Percentiles rank a stretch among this genome's conserved stretches.
Conservation (phyloP, 176 grass and related monocot genomes). For the Oryza longistaminata region DNA sequence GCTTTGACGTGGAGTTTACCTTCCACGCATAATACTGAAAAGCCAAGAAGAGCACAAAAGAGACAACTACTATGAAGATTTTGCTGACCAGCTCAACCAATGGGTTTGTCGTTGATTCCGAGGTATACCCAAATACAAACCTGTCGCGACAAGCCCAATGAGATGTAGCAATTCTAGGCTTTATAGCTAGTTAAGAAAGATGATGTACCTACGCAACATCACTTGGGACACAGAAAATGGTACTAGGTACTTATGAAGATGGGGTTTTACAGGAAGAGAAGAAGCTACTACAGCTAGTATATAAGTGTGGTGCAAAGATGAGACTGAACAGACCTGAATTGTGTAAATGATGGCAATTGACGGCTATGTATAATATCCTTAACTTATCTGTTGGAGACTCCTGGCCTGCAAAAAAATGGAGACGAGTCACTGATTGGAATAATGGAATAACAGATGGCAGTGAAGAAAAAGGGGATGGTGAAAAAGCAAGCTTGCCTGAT, state of each 20-base stretch:
- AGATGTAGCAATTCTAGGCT: constrained; percentile 10
- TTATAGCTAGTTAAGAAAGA: constrained; percentile 1
- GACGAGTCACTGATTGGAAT: background rate
- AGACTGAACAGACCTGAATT: constrained; percentile 64
- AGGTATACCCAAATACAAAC: constrained; percentile 93
- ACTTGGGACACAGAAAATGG: background rate
- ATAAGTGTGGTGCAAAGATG: background rate
- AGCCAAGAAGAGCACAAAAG: constrained; percentile 88
- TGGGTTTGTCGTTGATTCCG: constrained; percentile 63
- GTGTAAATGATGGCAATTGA: constrained; percentile 72
- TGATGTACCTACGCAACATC: background rate
- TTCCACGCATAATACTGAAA: constrained; percentile 89
- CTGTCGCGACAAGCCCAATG: constrained; percentile 48
- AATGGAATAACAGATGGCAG: background rate
- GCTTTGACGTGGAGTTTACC: constrained; percentile 41
- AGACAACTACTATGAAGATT: constrained; percentile 79
- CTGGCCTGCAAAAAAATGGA: constrained; percentile 69
- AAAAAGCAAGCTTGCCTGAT: constrained; percentile 58
- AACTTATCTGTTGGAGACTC: constrained; percentile 78
- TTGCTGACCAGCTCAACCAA: constrained; percentile 67
- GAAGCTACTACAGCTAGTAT: background rate
- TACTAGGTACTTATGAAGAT: background rate
- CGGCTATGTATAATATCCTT: constrained; percentile 63
- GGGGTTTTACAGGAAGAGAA: background rate
- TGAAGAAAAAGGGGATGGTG: background rate